These are phyloP conservation scores for Lactarius tabidus DNA, from an alignment of 768 basidiomycete species.

Conservation along the genomic window DNA sequence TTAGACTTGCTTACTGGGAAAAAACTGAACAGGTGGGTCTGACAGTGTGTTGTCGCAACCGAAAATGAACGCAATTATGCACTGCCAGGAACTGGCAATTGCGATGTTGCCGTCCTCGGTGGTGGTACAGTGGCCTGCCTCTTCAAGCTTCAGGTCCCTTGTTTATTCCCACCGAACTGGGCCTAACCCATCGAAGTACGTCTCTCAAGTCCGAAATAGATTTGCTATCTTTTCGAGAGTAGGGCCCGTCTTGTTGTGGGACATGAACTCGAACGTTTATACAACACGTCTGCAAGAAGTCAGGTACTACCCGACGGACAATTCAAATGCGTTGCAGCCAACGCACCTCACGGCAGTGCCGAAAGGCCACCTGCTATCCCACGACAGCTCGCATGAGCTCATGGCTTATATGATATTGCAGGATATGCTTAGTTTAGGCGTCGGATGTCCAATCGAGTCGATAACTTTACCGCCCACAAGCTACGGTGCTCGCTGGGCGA, in stretches of 20 bases:
- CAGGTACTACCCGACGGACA: conserved; percentile 31
- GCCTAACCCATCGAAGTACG: conserved; percentile 33
- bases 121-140: conserved; percentile 32
- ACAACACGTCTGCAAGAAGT: conserved; percentile 30
- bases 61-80: neutral
- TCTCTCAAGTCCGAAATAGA: neutral
- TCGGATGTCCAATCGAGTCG: conserved; percentile 27
- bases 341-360: too few relatives aligned
- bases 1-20: conserved; percentile 26
- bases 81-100: conserved; percentile 34
- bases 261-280: conserved; percentile 31
- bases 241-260: conserved; percentile 3
- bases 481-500: neutral
- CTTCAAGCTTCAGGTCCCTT: conserved; percentile 40
- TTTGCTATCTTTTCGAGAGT: too few relatives aligned
- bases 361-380: neutral
- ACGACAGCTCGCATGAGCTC: neutral
- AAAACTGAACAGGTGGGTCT: too few relatives aligned
- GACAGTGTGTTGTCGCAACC: neutral
- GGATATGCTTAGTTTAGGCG: conserved; percentile 29
- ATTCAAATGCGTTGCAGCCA: conserved; percentile 20
- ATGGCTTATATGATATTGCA: conserved; percentile 28
- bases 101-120: conserved; percentile 35
- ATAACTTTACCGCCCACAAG: conserved; percentile 24
- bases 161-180: too few relatives aligned